Base-by-base conservation (phyloP, 2,329 filamentous ascomycete species). In the Venturia aucupariae region DNA sequence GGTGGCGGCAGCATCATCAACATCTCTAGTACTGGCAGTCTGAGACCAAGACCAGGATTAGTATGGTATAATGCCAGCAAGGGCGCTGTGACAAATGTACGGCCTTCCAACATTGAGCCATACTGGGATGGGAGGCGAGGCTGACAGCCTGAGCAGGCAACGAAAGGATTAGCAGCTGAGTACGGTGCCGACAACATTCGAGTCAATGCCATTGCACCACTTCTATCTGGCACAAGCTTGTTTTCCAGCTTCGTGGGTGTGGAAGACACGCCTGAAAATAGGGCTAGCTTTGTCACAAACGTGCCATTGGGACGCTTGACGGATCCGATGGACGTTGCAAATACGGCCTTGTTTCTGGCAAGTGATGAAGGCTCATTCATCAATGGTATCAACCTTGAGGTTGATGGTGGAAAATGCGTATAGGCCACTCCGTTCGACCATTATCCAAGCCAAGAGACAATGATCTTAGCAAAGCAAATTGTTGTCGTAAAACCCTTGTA, bases 61-160 rank as follows among this genome's bases (percentile, higher is more conserved):
- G 85, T 86, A 1, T 89, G 86, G 86, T 89, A 89, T 70, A 89
- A 88, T 70, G 84, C 86, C 0, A 84, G 82, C 54, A 90, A 90
- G 72, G 86, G 83, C 0, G 86, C 86, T 0, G 82, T 87, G 13
- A 81, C 82, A 68, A 87, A 82, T 60, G 84, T 83, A 46, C 22
- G 74, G 60, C 35, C 73, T 74, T 57, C 62, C 32, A n/a, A n/a
- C 44, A 51, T 48, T 27, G 15, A 64, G 22, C 4, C 24, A 27
- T 19, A 22, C 17, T 63, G 11, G 48, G 30, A 10, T 30, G n/a
- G 39, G 44, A 3, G n/a, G 51, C 5, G 22, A 46, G 15, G 24
- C 24, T 54, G 19, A 44, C 38, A 32, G 24, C n/a, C n/a, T 65
- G n/a, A 70, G n/a, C 63, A 83, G 76, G 84, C 83, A 11, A 86